These are phyloP conservation scores for Domatiomyces catenatus DNA, from an alignment of 2,329 filamentous ascomycete species.

Conservation along the genomic window DNA sequence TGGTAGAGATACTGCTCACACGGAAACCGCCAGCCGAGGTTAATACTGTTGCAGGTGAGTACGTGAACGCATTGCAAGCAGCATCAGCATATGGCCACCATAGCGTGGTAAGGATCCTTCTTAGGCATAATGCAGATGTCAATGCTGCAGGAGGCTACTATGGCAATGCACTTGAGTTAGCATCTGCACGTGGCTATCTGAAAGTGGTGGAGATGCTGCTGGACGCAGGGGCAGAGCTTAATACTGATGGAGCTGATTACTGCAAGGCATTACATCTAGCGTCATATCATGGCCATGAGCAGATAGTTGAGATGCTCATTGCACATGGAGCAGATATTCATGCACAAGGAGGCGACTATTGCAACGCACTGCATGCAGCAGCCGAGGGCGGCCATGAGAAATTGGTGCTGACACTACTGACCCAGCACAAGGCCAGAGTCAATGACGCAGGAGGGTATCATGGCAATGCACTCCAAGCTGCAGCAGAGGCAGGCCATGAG, in stretches of 20 bases:
- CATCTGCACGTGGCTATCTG: slow-evolving; percentile 3
- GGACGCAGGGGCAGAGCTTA: slow-evolving; percentile 8
- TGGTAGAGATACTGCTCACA: slow-evolving; percentile 6
- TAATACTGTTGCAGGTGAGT: slow-evolving; percentile 7
- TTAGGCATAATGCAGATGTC: slow-evolving; percentile 12
- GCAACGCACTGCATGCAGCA: slow-evolving; percentile 10
- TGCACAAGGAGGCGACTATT: slow-evolving; percentile 3
- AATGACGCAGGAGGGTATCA: slow-evolving; percentile 3
- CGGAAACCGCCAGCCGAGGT: slow-evolving; percentile 3
- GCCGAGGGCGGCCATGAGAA: slow-evolving; percentile 4
- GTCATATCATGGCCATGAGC: background rate
- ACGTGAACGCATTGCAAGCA: slow-evolving; percentile 4
- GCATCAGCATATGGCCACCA: slow-evolving; percentile 4
- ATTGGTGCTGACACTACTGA: slow-evolving; percentile 6
- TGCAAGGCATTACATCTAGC: slow-evolving; percentile 1
- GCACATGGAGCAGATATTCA: background rate
- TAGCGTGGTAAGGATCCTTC: slow-evolving; percentile 5
- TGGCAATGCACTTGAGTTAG: slow-evolving; percentile 7
- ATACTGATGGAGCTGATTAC: slow-evolving; percentile 9
- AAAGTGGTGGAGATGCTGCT: slow-evolving; percentile 10
- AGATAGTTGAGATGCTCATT: slow-evolving; percentile 1
- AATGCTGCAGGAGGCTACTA: slow-evolving; percentile 8
- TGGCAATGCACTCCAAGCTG: slow-evolving; percentile 3
- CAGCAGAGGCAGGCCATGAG: background rate
- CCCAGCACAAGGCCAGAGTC: slow-evolving; percentile 4